Evolutionary conservation across 495 filamentous ascomycete species (phyloP), one percentile per base, ranked within the genome.

Genomic region (Clavariopsis aquatica): DNA sequence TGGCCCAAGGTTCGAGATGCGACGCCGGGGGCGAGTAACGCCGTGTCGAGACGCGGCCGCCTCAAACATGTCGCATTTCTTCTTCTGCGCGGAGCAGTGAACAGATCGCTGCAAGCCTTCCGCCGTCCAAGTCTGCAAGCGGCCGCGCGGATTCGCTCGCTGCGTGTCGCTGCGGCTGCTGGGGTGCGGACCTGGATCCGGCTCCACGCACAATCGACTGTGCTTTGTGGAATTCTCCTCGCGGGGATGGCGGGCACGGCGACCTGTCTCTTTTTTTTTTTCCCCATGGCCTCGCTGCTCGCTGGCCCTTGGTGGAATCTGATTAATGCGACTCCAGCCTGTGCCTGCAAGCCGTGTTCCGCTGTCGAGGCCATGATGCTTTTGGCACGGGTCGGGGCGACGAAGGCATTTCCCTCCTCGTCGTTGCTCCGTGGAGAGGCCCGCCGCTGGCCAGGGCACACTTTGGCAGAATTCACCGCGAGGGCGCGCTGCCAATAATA

Each of bases 31-130:
- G 17, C 13, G 20, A 23, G 49, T 17, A 43, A 28, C 19, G 28
- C 52, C n/a, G 51, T 62, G 51, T 58, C 51, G 36, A 34, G 47
- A 54, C 12, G 19, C 20, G 36, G 41, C 36, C 38, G 45, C 43
- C 49, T 55, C 63, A 55, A 36, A 66, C 63, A 52, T 29, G 63
- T 66, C 49, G 34, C 63, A 46, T 59, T 65, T 46, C 13, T 2
- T 31, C 13, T 13, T 22, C 38, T n/a, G 38, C 38, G 38, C 38
- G 43, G 17, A 45, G 5, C 28, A 27, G 24, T 20, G 41, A 47
- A 17, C 31, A 26, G 51, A 49, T 69, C 55, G 52, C 57, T 62
- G 62, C 66, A 69, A 60, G 66, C 66, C 62, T 52, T 36, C 62
- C 62, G 57, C 52, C 43, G n/a, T 41, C 38, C 47, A 41, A 59